Conservation (phyloP, 768 basidiomycete species). For the Rhodotorula toruloides region DNA sequence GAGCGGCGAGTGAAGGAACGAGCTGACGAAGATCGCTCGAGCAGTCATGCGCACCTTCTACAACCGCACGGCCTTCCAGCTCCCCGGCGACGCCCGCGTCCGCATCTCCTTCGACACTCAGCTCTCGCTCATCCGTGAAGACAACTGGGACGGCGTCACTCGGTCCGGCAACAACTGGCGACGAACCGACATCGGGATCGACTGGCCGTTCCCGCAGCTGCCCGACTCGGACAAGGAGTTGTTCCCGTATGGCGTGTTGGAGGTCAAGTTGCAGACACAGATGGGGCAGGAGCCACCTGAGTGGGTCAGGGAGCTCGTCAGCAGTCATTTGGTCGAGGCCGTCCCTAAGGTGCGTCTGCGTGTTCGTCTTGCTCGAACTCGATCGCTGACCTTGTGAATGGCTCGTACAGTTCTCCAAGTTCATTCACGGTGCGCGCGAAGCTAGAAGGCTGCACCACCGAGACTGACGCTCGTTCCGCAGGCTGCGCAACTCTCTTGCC, state of each 20-base stretch:
- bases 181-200: slow-evolving; percentile 77
- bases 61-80: slow-evolving; percentile 96
- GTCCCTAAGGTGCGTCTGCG: too few species aligned
- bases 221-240: slow-evolving; percentile 73
- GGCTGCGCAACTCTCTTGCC: slow-evolving; percentile 91
- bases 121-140: slow-evolving; percentile 87
- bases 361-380: too few species aligned
- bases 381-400: too few species aligned
- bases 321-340: slow-evolving; percentile 85
- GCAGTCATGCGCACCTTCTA: slow-evolving; percentile 94
- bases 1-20: neutral
- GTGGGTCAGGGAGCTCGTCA: slow-evolving; percentile 95
- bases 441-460: slow-evolving; percentile 59
- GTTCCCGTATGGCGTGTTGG: slow-evolving; percentile 95
- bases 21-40: neutral
- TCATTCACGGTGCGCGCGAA: slow-evolving; percentile 23
- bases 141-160: slow-evolving; percentile 80
- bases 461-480: neutral
- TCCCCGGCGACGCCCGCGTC: slow-evolving; percentile 96
- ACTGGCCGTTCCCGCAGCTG: slow-evolving; percentile 78
- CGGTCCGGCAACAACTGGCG: slow-evolving; percentile 91
- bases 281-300: slow-evolving; percentile 88
- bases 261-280: slow-evolving; percentile 96
- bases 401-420: slow-evolving; percentile 78
- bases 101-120: slow-evolving; percentile 98